A percentile compares a stretch with the other conserved stretches of the same genome.
These are phyloP conservation scores for Russula emetica DNA, from an alignment of 768 basidiomycete species.

Conservation along the genomic window DNA sequence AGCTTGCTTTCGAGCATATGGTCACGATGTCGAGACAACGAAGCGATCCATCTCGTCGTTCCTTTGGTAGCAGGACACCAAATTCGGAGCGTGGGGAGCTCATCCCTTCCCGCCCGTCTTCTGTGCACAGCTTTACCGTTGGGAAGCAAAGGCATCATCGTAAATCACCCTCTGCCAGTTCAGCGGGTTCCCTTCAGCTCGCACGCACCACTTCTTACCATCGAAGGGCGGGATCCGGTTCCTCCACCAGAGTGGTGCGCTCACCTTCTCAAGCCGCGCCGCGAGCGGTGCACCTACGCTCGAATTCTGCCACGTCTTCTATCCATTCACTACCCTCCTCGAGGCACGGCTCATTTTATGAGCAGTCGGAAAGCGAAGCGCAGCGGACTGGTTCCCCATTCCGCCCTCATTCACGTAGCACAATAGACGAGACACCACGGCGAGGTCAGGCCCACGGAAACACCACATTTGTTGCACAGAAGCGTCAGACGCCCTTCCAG, in stretches of 20 bases:
- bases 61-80: constrained; percentile 77
- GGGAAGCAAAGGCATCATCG: constrained; percentile 60
- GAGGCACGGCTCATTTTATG: constrained; percentile 72
- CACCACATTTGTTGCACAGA: constrained; percentile 78
- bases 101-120: constrained; percentile 71
- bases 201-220: constrained; percentile 74
- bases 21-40: constrained; percentile 39
- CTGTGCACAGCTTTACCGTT: constrained; percentile 72
- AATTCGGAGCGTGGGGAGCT: constrained; percentile 80
- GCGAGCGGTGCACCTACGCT: constrained; percentile 57
- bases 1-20: constrained; percentile 41
- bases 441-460: constrained; percentile 36
- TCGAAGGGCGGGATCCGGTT: constrained; percentile 72
- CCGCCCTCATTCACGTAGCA: constrained; percentile 46
- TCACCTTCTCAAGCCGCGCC: constrained; percentile 42
- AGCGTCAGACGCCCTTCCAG: constrained; percentile 65
- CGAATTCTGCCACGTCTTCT: constrained; percentile 75
- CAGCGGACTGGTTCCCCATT: constrained; percentile 63
- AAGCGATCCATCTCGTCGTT: constrained; percentile 58
- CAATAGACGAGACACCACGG: constrained; percentile 47
- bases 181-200: constrained; percentile 57
- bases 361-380: constrained; percentile 64
- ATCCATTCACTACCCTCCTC: constrained; percentile 72
- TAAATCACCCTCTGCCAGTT: constrained; percentile 75
- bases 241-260: constrained; percentile 75